Base-by-base conservation (phyloP, 352 stramenopile genomes). In the Pythium coloratum region DNA sequence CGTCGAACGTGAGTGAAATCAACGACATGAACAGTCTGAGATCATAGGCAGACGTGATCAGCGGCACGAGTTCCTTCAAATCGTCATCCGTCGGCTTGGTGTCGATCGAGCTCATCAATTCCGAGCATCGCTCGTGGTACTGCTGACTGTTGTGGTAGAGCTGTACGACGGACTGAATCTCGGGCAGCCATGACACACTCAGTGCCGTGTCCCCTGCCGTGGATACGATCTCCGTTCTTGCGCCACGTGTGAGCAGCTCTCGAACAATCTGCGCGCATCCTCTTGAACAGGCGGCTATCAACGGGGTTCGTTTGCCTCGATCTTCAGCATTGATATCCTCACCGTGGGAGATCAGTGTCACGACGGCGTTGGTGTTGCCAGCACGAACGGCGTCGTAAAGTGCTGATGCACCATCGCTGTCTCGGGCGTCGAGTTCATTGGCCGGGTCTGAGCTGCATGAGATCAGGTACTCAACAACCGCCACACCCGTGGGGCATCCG, bases 11-110 rank as follows among this genome's bases (percentile, higher is more conserved):
- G 12, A 51, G 44, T 12, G 44, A 30, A 2, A 51, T 12, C 18
- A 51, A 30, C 7, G 44, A 51, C 18, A 51, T 12, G 18, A 51
- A 28, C 13, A 33, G 36, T 13, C 60, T 20, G 5, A 66, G 34
- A n/a, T 66, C 59, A 33, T 66, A 66, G 12, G 57, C 49, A 3
- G 59, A 66, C 1, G 59, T 66, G 50, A 66, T 66, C 24, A 66
- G 38, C 24, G 51, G 44, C 32, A 66, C 60, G 3, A 66, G 50
- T 3, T 59, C 60, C 5, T 8, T 44, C 2, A 66, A 34, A 2
- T 54, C 14, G 32, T 14, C 14, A 7, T 56, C 18, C 2, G 40
- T 62, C 12, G 62, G 40, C 2, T 33, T 38, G n/a, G 32, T 38
- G 7, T 61, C 53, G 1, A 16, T 10, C 0, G 24, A 24, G 13